These are phyloP conservation scores for Lipomyces japonicus DNA, from an alignment of 805 yeast species.

Conservation along the genomic window DNA sequence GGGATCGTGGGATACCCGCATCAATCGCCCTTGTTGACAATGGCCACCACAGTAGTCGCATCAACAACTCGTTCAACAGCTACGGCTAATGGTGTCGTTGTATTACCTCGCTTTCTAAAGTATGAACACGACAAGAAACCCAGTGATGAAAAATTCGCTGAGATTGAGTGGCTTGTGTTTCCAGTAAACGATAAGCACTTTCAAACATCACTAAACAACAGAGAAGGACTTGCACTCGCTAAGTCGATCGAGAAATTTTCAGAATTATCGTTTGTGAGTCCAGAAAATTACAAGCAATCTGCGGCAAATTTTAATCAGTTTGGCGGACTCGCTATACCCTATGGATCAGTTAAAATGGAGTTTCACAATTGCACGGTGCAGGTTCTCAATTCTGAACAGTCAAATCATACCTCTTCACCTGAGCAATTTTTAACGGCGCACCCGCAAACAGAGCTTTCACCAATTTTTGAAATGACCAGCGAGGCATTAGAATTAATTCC, in stretches of 20 bases:
- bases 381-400: slow-evolving; percentile 3
- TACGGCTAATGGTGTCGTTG: too few species aligned
- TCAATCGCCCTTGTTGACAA: not conserved
- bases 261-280: slow-evolving; percentile 5
- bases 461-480: slow-evolving; percentile 12
- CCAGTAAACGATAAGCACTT: slow-evolving; percentile 1
- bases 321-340: slow-evolving; percentile 12
- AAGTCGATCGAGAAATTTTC: slow-evolving; percentile 6
- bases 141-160: not conserved
- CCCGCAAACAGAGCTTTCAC: slow-evolving; percentile 12
- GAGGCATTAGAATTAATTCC: slow-evolving; percentile 7
- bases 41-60: too few species aligned
- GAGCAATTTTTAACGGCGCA: not conserved
- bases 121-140: not conserved
- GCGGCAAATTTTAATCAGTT: slow-evolving; percentile 1
- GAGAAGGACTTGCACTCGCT: not conserved
- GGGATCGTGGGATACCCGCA: not conserved
- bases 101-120: too few species aligned
- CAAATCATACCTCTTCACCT: not conserved
- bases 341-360: slow-evolving; percentile 7
- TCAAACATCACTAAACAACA: not conserved
- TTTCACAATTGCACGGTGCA: slow-evolving; percentile 7
- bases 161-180: slow-evolving; percentile 2
- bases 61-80: too few species aligned
- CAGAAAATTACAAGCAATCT: slow-evolving; percentile 1